Evolutionary conservation across 495 filamentous ascomycete genomes (phyloP), one percentile per base, ranked within the genome.

Genomic region (Penicillium psychrofluorescens): DNA sequence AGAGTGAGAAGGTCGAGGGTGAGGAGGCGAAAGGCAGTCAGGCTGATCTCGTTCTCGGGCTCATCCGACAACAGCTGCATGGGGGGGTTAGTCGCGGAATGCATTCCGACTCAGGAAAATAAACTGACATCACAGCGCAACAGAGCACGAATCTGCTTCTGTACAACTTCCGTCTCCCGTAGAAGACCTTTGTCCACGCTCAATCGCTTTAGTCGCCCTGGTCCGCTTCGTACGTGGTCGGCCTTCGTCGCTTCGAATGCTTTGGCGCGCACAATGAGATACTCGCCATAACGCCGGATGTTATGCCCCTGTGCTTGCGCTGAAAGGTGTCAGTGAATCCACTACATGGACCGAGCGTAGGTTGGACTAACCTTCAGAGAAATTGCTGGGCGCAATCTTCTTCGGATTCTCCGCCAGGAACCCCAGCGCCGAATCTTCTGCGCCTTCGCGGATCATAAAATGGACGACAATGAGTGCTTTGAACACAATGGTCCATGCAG

Each of bases 401-500:
- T 83, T 83, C 48, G 87, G 84, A 56, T 91, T 84, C 49, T 88
- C 84, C 14, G 90, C 77, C 15, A 99, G 77, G 56, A 87, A 95
- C 39, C 81, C 75, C 42, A 99, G 71, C 7, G 94, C 95, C 16
- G 88, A 86, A 61, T 96, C 88, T 34, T 79, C 78, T 60, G 91
- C 88, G 11, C 92, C 92, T 67, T 99, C 92, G 46, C 92, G 79
- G 48, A 99, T 90, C 91, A 99, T 96, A 34, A 97, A 71, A 61
- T 99, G 92, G 32, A 95, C 79, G 6, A 95, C 90, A 48, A 99
- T 95, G 43, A 99, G 75, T 41, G 84, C 79, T 66, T 99, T 99
- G 80, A 96, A 95, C 43, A 91, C 89, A 29, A 86, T 81, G 8
- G 94, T 97, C 92, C 92, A 99, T 79, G 90, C 94, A 54, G 90